A percentile compares a stretch with the other conserved stretches of the same genome.
These are phyloP conservation scores for Rhodamnia rubescens DNA, from an alignment of 345 rosid species.

Conservation along the genomic window DNA sequence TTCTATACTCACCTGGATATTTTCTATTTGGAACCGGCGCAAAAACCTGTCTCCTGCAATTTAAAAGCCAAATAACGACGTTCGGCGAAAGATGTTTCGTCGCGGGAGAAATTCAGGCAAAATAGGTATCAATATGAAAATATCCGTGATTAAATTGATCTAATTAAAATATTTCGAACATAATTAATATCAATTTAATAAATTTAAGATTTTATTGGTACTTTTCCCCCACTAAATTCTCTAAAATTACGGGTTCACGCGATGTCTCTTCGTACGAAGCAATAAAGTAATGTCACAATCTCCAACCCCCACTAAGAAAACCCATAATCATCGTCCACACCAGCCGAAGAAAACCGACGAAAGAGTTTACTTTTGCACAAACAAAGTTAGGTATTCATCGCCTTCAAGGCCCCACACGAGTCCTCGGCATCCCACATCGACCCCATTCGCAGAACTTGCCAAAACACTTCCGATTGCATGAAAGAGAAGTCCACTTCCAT, in stretches of 20 bases:
- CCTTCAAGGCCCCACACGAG: background rate
- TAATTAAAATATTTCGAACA: fast-evolving
- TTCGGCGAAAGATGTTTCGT: too few relatives aligned
- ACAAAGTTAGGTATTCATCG: background rate
- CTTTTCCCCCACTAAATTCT: background rate
- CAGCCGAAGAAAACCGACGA: background rate
- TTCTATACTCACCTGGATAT: too few relatives aligned
- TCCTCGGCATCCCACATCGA: too few relatives aligned
- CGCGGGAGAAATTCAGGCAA: too few relatives aligned
- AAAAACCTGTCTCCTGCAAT: too few relatives aligned
- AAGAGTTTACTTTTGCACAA: background rate
- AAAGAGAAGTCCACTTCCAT: too few relatives aligned
- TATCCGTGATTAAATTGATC: background rate
- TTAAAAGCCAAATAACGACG: too few relatives aligned
- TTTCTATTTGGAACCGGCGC: too few relatives aligned
- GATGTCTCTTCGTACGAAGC: background rate
- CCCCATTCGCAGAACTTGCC: background rate
- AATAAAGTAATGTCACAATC: background rate
- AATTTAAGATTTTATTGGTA: background rate
- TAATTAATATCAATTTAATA: fast-evolving
- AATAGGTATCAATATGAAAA: too few relatives aligned
- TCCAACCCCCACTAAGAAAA: background rate
- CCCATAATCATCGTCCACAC: background rate
- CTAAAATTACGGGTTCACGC: background rate
- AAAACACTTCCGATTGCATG: background rate